Conservation (phyloP, 1,284 basidiomycete genomes). For the Pseudozyma sp. region DNA sequence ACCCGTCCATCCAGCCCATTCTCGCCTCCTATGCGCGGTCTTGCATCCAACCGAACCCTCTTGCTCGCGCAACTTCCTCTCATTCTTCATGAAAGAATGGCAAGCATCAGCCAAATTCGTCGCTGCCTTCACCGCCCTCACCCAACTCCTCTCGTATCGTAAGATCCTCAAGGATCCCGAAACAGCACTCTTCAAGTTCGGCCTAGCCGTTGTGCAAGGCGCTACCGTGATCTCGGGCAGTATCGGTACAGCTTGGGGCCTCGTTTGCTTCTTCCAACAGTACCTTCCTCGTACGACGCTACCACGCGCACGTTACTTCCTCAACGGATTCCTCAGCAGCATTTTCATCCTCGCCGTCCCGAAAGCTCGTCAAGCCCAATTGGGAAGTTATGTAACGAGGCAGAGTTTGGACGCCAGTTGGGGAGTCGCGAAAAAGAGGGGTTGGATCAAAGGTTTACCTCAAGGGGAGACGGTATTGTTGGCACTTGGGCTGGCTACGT, state of each 20-base stretch:
- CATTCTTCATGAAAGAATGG: constrained; percentile 57
- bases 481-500: constrained; percentile 40
- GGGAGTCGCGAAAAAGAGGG: constrained; percentile 31
- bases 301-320: constrained; percentile 50
- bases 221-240: constrained; percentile 60
- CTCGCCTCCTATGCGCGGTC: constrained; percentile 54
- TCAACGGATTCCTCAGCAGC: constrained; percentile 57
- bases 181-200: constrained; percentile 56
- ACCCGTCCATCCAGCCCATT: constrained; percentile 61
- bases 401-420: constrained; percentile 36
- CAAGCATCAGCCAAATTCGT: constrained; percentile 54
- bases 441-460: constrained; percentile 27
- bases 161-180: constrained; percentile 57
- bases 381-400: constrained; percentile 50
- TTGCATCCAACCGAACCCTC: constrained; percentile 60
- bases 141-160: constrained; percentile 34
- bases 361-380: constrained; percentile 30
- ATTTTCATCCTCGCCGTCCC: constrained; percentile 60
- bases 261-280: constrained; percentile 61
- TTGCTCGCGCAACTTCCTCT: constrained; percentile 48
- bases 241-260: constrained; percentile 60
- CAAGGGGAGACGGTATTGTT: constrained; percentile 49
- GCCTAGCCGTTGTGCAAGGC: constrained; percentile 53
- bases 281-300: constrained; percentile 56
- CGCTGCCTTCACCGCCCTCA: constrained; percentile 41